phyloP scores from a whole-genome alignment of 1,284 basidiomycete genomes.

The Papiliotrema nemorosa region DNA sequence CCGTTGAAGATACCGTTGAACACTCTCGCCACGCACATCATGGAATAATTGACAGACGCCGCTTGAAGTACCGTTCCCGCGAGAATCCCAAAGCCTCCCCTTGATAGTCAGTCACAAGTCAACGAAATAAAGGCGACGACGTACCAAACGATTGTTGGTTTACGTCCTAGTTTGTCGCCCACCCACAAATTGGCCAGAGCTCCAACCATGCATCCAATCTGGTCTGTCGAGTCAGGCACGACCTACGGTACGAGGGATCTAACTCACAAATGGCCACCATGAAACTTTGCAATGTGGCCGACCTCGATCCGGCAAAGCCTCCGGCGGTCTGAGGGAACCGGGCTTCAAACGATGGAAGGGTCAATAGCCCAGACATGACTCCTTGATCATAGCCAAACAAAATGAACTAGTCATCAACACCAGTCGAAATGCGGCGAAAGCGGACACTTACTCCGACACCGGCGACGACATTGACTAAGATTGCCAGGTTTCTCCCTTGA shows the following conservation, averaged over 20 bases:
- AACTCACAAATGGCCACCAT: conserved; percentile 49
- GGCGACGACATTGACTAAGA: conserved; percentile 8
- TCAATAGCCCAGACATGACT: conserved; percentile 43
- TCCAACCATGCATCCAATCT: conserved; percentile 43
- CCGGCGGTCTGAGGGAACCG: conserved; percentile 30
- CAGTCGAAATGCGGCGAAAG: neutral
- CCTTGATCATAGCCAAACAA: conserved; percentile 36
- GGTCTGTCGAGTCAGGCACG: too few relatives aligned
- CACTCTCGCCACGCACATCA: conserved; percentile 51
- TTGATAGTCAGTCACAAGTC: neutral
- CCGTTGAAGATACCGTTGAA: conserved; percentile 43
- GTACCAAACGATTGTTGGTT: conserved; percentile 25
- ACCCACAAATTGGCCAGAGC: conserved; percentile 46
- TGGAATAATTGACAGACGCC: conserved; percentile 40
- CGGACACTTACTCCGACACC: conserved; percentile 8
- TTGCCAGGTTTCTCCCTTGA: neutral
- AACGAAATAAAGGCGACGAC: neutral
- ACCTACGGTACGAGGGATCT: too few relatives aligned
- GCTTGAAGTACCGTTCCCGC: conserved; percentile 50
- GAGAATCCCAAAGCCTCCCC: conserved; percentile 45
- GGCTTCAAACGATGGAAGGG: conserved; percentile 26
- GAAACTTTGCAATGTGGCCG: conserved; percentile 38
- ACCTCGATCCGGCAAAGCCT: conserved; percentile 16
- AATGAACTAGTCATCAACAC: conserved; percentile 12
- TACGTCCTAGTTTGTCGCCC: conserved; percentile 46